Conservation (phyloP, 2,329 filamentous ascomycete species). For the Bipolaris cookei region DNA sequence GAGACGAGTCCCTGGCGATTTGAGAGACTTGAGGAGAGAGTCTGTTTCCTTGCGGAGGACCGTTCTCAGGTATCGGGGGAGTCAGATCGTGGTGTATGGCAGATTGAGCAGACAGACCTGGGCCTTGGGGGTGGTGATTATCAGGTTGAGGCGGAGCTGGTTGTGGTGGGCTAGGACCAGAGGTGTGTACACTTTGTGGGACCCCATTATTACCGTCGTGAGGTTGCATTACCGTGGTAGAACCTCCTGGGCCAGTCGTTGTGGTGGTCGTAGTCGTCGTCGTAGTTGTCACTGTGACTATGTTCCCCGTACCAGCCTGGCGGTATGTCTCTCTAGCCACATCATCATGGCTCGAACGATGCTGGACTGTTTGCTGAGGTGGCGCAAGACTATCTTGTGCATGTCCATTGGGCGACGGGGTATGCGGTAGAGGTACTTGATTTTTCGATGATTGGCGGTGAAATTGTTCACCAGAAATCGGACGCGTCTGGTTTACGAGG, state of each 20-base stretch:
- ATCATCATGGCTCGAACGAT: constrained; percentile 33
- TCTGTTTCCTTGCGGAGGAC: constrained; percentile 6
- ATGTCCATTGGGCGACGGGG: constrained; percentile 10
- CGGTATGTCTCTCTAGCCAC: constrained; percentile 40
- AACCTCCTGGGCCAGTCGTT: constrained; percentile 43
- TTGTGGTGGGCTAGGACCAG: constrained; percentile 43
- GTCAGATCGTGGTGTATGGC: constrained; percentile 18
- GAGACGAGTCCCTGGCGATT: constrained; percentile 27
- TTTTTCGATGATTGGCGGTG: constrained; percentile 21
- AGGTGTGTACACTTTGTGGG: constrained; percentile 39
- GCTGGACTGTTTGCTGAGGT: constrained; percentile 23
- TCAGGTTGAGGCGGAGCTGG: constrained; percentile 32
- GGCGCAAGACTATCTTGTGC: constrained; percentile 22
- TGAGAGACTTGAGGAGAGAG: constrained; percentile 18
- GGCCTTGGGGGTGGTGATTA: constrained; percentile 19
- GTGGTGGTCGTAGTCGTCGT: constrained; percentile 48
- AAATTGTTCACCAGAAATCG: constrained; percentile 38
- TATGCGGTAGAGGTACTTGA: constrained; percentile 23
- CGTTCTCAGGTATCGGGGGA: constrained; percentile 9
- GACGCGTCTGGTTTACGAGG: constrained; percentile 37
- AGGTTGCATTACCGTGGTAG: constrained; percentile 43
- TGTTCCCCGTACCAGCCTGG: constrained; percentile 41
- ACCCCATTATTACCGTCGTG: constrained; percentile 21
- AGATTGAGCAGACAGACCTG: constrained; percentile 22
- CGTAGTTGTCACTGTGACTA: constrained; percentile 46